phyloP scores from a whole-genome alignment of 345 rosid genomes.

The Eucalyptus regnans region DNA sequence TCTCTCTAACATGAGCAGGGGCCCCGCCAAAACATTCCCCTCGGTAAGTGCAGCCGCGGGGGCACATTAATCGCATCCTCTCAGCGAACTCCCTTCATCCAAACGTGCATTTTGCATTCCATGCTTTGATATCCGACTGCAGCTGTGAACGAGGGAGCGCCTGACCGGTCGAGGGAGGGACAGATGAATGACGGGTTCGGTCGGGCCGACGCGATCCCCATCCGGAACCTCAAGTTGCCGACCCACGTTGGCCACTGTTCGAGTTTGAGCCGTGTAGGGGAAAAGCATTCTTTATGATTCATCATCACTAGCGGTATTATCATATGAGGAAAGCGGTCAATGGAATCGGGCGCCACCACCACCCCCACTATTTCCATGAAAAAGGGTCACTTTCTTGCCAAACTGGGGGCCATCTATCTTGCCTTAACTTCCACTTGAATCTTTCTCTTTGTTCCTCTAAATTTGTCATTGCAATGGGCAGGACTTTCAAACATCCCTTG shows the following conservation, averaged over 20 bases:
- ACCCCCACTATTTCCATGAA: not conserved
- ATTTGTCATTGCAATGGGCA: not conserved
- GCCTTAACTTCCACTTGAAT: not conserved
- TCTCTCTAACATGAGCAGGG: not conserved
- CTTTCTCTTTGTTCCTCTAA: not conserved
- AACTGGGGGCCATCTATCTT: not conserved
- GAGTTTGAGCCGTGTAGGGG: not conserved
- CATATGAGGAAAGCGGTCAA: not conserved
- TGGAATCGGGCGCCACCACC: not conserved
- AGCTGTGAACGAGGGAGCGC: not conserved
- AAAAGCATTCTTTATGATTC: not conserved
- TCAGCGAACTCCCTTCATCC: not conserved
- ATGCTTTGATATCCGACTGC: not conserved
- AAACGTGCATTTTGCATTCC: not conserved
- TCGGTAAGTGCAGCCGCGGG: not conserved
- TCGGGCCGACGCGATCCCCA: not conserved
- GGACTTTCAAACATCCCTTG: not conserved
- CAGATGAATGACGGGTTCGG: not conserved
- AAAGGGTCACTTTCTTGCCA: slow-evolving; percentile 1
- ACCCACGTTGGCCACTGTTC: not conserved
- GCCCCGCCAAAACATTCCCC: slow-evolving; percentile 13
- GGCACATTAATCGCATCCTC: not conserved
- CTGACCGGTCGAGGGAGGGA: not conserved
- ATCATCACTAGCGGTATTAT: not conserved
- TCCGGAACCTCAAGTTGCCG: not conserved